These are phyloP conservation scores for Carex sylvatica DNA, from an alignment of 202 grass and related monocot genomes.

Conservation along the genomic window DNA sequence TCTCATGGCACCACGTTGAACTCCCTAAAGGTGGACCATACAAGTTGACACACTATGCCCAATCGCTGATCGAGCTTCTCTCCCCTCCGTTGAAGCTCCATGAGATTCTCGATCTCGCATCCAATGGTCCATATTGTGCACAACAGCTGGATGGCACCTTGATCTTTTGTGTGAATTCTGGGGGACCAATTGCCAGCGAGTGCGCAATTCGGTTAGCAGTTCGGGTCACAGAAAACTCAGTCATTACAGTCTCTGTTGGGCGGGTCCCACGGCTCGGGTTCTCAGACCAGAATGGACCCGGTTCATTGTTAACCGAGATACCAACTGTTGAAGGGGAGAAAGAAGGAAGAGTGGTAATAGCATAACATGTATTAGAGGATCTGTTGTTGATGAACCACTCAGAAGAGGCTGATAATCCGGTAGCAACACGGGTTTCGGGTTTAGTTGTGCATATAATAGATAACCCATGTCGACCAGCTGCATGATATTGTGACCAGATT, in stretches of 20 bases:
- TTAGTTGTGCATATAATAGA: slow-evolving; percentile 85
- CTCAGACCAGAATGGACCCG: slow-evolving; percentile 40
- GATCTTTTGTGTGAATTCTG: slow-evolving; percentile 72
- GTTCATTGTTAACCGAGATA: slow-evolving; percentile 81
- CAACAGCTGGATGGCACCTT: slow-evolving; percentile 49
- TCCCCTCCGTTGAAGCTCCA: slow-evolving; percentile 89
- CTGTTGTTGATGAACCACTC: slow-evolving; percentile 93
- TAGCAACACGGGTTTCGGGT: slow-evolving; percentile 65
- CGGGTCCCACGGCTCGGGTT: slow-evolving; percentile 74
- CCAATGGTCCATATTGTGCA: slow-evolving; percentile 71
- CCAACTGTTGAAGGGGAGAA: slow-evolving; percentile 49
- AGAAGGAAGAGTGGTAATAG: slow-evolving; percentile 58
- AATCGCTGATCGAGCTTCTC: slow-evolving; percentile 76
- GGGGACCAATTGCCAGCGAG: slow-evolving; percentile 54
- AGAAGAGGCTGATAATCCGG: slow-evolving; percentile 86
- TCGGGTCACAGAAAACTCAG: slow-evolving; percentile 63
- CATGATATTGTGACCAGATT: slow-evolving; percentile 91
- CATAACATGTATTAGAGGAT: slow-evolving; percentile 81
- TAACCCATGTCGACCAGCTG: slow-evolving; percentile 88
- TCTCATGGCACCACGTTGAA: slow-evolving; percentile 90
- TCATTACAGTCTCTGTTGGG: slow-evolving; percentile 79
- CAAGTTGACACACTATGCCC: slow-evolving; percentile 67
- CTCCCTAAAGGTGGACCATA: slow-evolving; percentile 45
- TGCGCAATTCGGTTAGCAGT: slow-evolving; percentile 76
- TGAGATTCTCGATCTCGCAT: slow-evolving; percentile 80